These are phyloP conservation scores for Cordyceps tenuipes DNA, from an alignment of 2,329 filamentous ascomycete species.

Conservation along the genomic window DNA sequence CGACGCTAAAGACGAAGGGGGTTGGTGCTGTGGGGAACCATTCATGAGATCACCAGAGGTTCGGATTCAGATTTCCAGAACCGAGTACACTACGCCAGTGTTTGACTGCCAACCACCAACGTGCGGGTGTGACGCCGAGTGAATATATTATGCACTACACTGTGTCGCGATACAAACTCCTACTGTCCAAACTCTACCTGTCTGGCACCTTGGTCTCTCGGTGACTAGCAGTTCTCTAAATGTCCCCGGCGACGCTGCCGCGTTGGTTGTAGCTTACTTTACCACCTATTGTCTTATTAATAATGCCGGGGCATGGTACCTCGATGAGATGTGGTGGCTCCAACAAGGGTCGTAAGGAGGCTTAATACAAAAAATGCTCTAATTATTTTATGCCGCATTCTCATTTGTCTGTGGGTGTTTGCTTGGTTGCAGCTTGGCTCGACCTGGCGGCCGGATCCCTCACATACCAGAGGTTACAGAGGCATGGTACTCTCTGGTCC, in stretches of 20 bases:
- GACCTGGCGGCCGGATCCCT: not conserved
- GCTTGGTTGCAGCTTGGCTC: conserved; percentile 2
- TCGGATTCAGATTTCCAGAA: too few relatives aligned
- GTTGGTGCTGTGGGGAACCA: not conserved
- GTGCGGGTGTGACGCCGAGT: not conserved
- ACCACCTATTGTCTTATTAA: not conserved
- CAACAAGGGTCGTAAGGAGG: not conserved
- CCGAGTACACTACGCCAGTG: too few relatives aligned
- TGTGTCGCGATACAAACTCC: not conserved
- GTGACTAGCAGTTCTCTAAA: not conserved
- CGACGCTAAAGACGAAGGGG: not conserved
- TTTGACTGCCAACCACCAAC: not conserved
- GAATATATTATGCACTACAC: too few relatives aligned
- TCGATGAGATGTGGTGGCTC: conserved; percentile 8
- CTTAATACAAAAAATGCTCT: not conserved
- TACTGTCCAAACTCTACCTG: not conserved
- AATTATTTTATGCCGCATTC: conserved; percentile 1
- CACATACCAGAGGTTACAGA: not conserved
- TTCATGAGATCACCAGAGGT: too few relatives aligned
- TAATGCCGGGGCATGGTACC: not conserved
- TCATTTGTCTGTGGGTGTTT: not conserved
- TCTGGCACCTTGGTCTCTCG: not conserved
- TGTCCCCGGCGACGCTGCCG: not conserved
- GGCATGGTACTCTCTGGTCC: not conserved
- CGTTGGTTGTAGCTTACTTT: conserved; percentile 6